Base-by-base conservation (phyloP, 192 early-diverging fungal genomes). In the Podila clonocystis region DNA sequence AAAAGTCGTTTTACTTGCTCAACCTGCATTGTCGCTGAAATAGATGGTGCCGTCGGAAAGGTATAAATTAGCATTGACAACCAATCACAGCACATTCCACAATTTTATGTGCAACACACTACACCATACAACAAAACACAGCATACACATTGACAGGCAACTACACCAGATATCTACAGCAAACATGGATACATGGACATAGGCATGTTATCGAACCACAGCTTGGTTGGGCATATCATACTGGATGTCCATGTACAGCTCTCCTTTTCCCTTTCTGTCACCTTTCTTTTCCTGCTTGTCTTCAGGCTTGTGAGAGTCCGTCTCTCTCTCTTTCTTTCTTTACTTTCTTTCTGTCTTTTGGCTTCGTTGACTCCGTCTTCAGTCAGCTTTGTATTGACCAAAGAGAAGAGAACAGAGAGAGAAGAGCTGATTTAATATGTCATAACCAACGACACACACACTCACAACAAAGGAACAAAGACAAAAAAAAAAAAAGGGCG, bases 31-130 rank as follows among this genome's bases (percentile, higher is more conserved):
- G n/a, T 55, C 24, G 8, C 52, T 5, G 26, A 12, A 55, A 55
- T 55, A 55, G 52, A 55, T 55, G 52, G 52, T 55, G 52, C 52
- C 52, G 52, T 55, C 52, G 52, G 52, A 55, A 55, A 55, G 52
- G 52, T 55, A 55, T 55, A n/a, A 22, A 52, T 52, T 26, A 9
- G 24, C 24, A 55, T 55, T 0, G 52, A 55, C 52, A 8, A 36
- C 4, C 34, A 36, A 9, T 17, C 2, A 55, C 24, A 55, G 52
- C 52, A 1, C 52, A 5, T 55, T 55, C 52, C 41, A 45, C 41
- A 45, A 24, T 55, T 52, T 52, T 55, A 9, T 3, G n/a, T 55
- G 8, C 52, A 55, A 4, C 50, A 17, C 52, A 55, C 22, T 55
- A 55, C 52, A 55, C 20, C 52, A 5, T 17, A 55, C 52, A 55